Conservation (phyloP, 108 stramenopile species). For the Epithemia pelagica region DNA sequence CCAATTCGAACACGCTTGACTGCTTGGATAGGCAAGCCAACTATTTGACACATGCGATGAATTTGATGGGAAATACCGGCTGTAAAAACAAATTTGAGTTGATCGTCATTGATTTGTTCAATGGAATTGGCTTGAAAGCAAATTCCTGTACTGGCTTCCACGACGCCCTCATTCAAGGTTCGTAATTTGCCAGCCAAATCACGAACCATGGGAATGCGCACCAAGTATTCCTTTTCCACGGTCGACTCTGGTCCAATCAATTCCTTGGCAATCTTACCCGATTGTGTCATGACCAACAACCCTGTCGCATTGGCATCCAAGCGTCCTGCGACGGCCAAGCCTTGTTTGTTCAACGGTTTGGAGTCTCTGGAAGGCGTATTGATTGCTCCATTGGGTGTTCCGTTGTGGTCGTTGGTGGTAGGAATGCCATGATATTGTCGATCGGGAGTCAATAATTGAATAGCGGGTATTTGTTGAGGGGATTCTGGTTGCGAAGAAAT, state of each 20-base stretch:
- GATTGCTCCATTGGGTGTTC: neutral
- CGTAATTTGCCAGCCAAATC: constrained; percentile 2
- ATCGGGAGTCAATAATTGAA: constrained; percentile 40
- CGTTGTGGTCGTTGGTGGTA: neutral
- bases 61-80: constrained; percentile 79
- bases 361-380: neutral
- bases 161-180: neutral
- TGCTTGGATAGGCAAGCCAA: constrained; percentile 57
- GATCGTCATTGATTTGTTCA: constrained; percentile 6
- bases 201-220: constrained; percentile 26
- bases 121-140: constrained; percentile 2
- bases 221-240: constrained; percentile 78
- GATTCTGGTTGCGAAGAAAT: constrained; percentile 70
- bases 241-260: constrained; percentile 30
- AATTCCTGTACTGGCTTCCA: neutral
- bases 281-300: constrained; percentile 57
- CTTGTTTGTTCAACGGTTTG: constrained; percentile 15
- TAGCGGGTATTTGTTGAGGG: constrained; percentile 41
- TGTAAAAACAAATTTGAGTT: constrained; percentile 52
- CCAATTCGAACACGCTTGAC: constrained; percentile 59
- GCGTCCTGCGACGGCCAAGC: constrained; percentile 64
- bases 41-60: constrained; percentile 62
- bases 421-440: constrained; percentile 1
- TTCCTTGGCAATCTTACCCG: constrained; percentile 60
- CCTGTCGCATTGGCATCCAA: constrained; percentile 70